Evolutionary conservation across 106 monocot species (phyloP).

Genomic region (Triglochin maritima): DNA sequence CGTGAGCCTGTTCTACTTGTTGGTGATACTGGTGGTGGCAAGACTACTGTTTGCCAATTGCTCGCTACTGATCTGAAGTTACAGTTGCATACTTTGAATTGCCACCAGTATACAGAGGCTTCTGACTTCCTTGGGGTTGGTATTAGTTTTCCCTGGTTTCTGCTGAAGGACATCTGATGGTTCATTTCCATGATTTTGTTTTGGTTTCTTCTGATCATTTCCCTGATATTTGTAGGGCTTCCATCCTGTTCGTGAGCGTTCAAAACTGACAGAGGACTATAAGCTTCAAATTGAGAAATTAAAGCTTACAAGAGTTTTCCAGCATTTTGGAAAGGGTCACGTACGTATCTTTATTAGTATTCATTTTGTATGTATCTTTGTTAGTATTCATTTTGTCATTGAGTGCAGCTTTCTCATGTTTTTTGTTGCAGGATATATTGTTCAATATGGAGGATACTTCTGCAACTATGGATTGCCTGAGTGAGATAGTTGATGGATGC

Average conservation of each 20-base stretch:
- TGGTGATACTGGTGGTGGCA: conserved; percentile 97
- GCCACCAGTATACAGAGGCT: conserved; percentile 93
- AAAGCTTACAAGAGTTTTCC: conserved; percentile 33
- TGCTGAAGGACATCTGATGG: not conserved
- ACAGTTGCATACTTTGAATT: conserved; percentile 75
- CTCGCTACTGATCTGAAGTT: conserved; percentile 44
- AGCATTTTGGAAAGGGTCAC: conserved; percentile 16
- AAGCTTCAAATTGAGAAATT: conserved; percentile 32
- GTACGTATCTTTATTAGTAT: conserved; percentile 26
- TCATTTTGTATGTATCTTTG: not conserved
- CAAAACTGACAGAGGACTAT: conserved; percentile 43
- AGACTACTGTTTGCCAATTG: conserved; percentile 92
- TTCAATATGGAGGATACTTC: conserved; percentile 53
- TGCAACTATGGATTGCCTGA: conserved; percentile 31
- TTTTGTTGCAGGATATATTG: conserved; percentile 37
- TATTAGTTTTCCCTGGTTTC: not conserved
- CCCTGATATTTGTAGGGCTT: conserved; percentile 46
- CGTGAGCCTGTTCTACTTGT: conserved; percentile 93
- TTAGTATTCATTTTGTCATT: not conserved
- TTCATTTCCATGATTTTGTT: not conserved
- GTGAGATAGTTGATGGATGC: conserved; percentile 20
- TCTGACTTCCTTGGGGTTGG: conserved; percentile 92
- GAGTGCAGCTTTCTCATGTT: not conserved
- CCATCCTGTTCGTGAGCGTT: conserved; percentile 69
- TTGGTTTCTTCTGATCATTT: not conserved